Base-by-base conservation (phyloP, 148 eudicot genomes). In the Rhododendron vialii region DNA sequence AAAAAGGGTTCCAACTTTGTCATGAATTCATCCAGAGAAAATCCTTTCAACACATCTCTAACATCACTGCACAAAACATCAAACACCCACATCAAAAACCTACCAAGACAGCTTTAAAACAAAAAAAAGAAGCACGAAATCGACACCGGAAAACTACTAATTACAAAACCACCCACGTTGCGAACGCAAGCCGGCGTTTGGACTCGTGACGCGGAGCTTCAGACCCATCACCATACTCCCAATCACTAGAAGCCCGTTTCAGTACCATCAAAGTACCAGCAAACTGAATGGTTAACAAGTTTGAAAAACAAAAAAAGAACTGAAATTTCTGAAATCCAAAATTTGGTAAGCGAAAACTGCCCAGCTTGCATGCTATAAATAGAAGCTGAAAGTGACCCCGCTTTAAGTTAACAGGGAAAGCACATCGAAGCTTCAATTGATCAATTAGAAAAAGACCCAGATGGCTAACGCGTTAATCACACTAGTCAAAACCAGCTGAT, bases 1-100 rank as follows among this genome's bases (percentile, higher is more conserved):
- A 94, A 2, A 22, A 91, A 50, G 75, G 94, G 93, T 83, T 92
- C 98, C 86, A 94, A 84, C 47, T 67, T 88, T 3, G 53, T 65
- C 20, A 69, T 89, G 1, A 91, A 48, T 73, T 92, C 93, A 78
- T 92, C 89, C 59, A 89, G 18, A 18, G 81, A 24, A 78, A 45
- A 2, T 82, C 88, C 93, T 78, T 82, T 89, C 89, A 87, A 61
- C 53, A 83, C 91, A 85, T 91, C 84, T 86, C 90, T 89, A 83
- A 84, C 86, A 79, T 83, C 83, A 78, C 93, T 89, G 90, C 89
- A 87, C 75, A 82, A 74, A 38, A 69, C 1, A 50, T 17, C 61
- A 73, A 51, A 20, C 3, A 13, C 47, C 18, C 47, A 41, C 36
- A 43, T 78, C 30, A 78, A 78, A 78, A 43, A 78, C 13, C 30